Evolutionary conservation across 169 alveolate species (phyloP), one percentile per base, ranked within the genome.

Genomic region (Eimeria falciformis): DNA sequence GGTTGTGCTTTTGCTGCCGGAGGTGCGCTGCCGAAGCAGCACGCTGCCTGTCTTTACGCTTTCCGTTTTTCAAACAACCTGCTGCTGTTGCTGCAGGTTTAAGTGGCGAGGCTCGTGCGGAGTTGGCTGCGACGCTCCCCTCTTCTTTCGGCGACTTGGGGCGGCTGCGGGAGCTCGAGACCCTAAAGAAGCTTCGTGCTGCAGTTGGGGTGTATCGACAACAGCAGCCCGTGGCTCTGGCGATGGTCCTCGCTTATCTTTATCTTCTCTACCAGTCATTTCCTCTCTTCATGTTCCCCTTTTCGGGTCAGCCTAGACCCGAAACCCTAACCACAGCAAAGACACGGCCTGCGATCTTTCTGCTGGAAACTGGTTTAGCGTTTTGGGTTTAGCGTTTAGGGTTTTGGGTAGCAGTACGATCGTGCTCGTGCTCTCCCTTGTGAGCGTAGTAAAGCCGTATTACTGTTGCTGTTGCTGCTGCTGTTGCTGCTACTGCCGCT

Each of bases 121-220:
- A 71, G 56, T 27, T 71, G 56, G 56, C 29, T 53, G 50, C 53
- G 4, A 25, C 11, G 5, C 0, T 71, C 11, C 83, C 83, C 23
- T 4, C 53, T 12, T 71, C 83, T 4, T 37, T 71, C 27, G 7
- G 25, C 11, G 83, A 71, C 21, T 71, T 71, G 23, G 46, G 33
- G 21, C 14, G 33, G 14, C 56, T 71, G 27, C 83, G 56, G 7
- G 83, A 71, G n/a, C 4, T 71, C 7, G 40, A 29, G 17, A 71
- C 83, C 21, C 53, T 71, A 14, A 5, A 25, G 23, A 71, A 71
- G 83, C 18, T 71, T 9, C 11, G 58, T 43, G 83, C 83, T 43
- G 83, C 83, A 33, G 55, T 71, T 71, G 83, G 58, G 27, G 83
- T 71, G 83, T 71, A 71, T 27, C 29, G 83, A 25, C 83, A 71